Evolutionary conservation across 345 rosid genomes (phyloP), one percentile per base, ranked within the genome.

Genomic region (Acer negundo): DNA sequence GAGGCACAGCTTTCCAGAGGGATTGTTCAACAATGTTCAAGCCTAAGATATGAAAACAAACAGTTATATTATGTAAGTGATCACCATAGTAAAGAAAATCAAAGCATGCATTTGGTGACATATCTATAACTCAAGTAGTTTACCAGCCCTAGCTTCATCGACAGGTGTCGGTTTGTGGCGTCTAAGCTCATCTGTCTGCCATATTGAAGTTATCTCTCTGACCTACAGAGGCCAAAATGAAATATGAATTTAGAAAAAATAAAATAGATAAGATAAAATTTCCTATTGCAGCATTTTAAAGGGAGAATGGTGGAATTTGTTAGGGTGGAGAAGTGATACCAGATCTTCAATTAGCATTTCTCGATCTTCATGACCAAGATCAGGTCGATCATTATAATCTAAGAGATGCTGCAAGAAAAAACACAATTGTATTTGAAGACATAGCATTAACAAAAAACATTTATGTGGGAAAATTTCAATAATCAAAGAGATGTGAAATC

Each of bases 131-230:
- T 47, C 38, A 80, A 78, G 15, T 53, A 35, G 67, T 46, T 74
- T 88, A 93, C 99, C 97, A 75, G 97, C 93, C 82, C 91, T 90
- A 71, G 98, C 98, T 85, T 94, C 98, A 85, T 94, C 98, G 24
- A 89, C 98, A 65, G 97, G 97, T 44, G 97, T 92, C 19, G 98
- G 98, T 79, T 86, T 91, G 77, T 91, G 97, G 77, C 97, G 96
- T 88, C 98, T 91, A 78, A 94, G 96, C 86, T 94, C 98, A 81
- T 94, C 98, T 24, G 97, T 94, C 87, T 94, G 97, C 98, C 98
- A 94, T 84, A 92, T 84, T 40, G 96, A 88, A 74, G 92, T 91
- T 79, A 92, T 91, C 87, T 94, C 98, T 83, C 97, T 90, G 68
- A 94, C 91, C 98, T 94, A 78, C 56, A 79, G 73, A 80, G 65